phyloP scores from a whole-genome alignment of 768 basidiomycete genomes.

The Suillus placidus region DNA sequence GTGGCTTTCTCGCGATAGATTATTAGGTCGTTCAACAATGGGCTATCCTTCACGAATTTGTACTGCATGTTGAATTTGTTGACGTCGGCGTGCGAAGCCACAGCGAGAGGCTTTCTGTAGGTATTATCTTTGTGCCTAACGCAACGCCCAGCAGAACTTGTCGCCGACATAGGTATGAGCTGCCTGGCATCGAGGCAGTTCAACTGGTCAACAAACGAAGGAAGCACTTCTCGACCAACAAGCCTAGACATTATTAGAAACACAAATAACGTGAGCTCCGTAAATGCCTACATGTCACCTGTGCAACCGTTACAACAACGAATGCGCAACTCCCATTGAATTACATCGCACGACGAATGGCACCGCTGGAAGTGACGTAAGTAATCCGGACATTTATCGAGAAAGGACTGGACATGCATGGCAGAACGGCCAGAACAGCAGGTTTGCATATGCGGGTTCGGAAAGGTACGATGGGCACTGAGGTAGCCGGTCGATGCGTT shows the following conservation, averaged over 20 bases:
- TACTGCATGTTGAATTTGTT: not conserved
- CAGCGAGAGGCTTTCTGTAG: not conserved
- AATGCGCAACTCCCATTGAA: not conserved
- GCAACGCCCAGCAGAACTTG: not conserved
- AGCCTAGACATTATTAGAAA: not conserved
- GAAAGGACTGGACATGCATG: not conserved
- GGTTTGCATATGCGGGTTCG: conserved; percentile 8
- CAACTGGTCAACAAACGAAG: not conserved
- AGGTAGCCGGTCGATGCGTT: not conserved
- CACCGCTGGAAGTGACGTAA: not conserved
- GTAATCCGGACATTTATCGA: not conserved
- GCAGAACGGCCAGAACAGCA: conserved; percentile 3
- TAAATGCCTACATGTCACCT: not conserved
- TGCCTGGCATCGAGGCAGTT: not conserved
- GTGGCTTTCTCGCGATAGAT: not conserved
- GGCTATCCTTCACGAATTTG: not conserved
- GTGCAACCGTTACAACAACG: conserved; percentile 1
- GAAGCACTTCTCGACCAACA: not conserved
- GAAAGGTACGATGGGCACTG: conserved; percentile 6
- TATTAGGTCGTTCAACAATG: not conserved
- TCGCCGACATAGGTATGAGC: not conserved
- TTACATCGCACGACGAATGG: not conserved
- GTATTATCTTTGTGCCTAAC: not conserved
- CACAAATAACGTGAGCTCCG: not conserved
- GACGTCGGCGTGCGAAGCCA: not conserved